Percentiles rank a stretch among this genome's conserved stretches.
These are phyloP conservation scores for Heterotrichella gracilis DNA, from an alignment of 352 stramenopile genomes.

Conservation along the genomic window DNA sequence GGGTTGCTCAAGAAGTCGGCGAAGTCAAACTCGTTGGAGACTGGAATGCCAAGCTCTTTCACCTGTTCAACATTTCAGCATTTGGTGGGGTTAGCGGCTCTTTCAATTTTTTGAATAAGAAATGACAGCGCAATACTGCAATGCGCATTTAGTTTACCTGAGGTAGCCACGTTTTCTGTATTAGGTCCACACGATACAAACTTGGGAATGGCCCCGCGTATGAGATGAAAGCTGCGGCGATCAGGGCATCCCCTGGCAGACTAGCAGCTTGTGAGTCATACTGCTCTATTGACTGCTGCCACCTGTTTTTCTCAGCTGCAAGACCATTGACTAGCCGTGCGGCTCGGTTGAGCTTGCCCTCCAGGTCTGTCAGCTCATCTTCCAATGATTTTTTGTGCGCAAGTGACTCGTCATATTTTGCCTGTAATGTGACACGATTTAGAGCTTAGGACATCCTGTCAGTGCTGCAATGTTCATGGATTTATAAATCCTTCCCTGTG, in stretches of 20 bases:
- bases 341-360: conserved; percentile 52
- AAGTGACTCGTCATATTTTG: no score
- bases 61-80: conserved; percentile 45
- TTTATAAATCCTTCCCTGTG: no score
- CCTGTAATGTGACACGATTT: no score
- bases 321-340: conserved; percentile 64
- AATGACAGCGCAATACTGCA: no score
- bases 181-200: conserved; percentile 31
- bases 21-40: conserved; percentile 51
- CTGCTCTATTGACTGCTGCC: conserved; percentile 48
- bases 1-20: conserved; percentile 54
- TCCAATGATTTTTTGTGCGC: no score
- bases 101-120: no score
- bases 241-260: conserved; percentile 52
- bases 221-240: conserved; percentile 60
- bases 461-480: no score
- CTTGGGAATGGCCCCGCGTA: conserved; percentile 72
- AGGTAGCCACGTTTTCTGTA: no score
- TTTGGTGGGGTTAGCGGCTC: no score
- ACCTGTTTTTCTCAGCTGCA: conserved; percentile 56
- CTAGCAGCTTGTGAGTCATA: conserved; percentile 48
- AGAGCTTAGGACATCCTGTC: no score
- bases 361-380: no score
- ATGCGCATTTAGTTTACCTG: no score
- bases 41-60: conserved; percentile 37